Base-by-base conservation (phyloP, 2,329 filamentous ascomycete genomes). In the Exophiala xenobiotica region DNA sequence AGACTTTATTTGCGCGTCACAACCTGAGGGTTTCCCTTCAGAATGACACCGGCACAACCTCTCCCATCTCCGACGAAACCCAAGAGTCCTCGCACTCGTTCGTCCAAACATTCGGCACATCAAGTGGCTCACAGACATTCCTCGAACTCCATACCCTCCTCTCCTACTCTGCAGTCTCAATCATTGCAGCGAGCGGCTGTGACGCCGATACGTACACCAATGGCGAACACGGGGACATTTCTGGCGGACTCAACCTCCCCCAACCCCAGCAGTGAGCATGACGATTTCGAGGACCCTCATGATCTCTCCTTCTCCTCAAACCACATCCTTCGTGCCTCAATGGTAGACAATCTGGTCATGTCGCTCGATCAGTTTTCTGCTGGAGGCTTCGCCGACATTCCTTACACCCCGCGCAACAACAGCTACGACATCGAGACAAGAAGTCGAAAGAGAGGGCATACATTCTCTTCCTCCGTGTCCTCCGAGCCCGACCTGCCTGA, bases 271-370 rank as follows among this genome's bases (percentile, higher is more conserved):
- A 22, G 49, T 26, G 48, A 56, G 8, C 33, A 62, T 23, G 60
- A 59, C 33, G 61, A 64, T 43, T 24, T 51, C 24, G 74, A 79
- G 59, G 85, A 91, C 71, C 90, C 87, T 42, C 91, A 96, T 75
- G 91, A 96, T 68, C 78, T 96, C 56, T 91, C 88, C 51, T 78
- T 95, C 63, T 85, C 85, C 44, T 82, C 87, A 42, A 78, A 85
- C 55, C 82, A 88, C 67, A 83, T 88, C 57, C 89, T 88, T 33
- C 84, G 92, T 61, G 89, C 95, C 66, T 96, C 91, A 27, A 84
- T 99, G 61, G 90, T 99, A 53, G 87, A 93, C 70, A 95, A 96
- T 70, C 93, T 99, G 86, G 83, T 97, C 54, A 78, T 93, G 59
- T 96, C 91, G 33, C 84, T 99, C 58, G 92, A 96, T 70, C 87